phyloP scores from a whole-genome alignment of 129 eudicot species.

The Erigeron canadensis region DNA sequence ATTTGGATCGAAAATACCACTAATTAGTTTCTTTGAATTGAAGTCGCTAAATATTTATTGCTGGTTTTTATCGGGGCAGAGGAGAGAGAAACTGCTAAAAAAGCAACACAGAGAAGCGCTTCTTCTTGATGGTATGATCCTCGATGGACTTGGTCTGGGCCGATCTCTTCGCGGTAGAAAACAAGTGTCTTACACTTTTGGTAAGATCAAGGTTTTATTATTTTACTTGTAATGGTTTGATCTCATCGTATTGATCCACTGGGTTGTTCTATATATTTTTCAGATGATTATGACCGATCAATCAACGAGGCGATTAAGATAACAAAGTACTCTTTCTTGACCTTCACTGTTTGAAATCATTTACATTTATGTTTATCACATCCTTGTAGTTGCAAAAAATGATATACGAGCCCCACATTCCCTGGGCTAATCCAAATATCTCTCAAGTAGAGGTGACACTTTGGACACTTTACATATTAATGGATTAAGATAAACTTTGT shows the following conservation, averaged over 20 bases:
- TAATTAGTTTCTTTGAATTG: background rate
- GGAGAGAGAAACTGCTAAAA: constrained; percentile 79
- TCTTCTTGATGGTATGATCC: constrained; percentile 73
- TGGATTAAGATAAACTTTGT: no score
- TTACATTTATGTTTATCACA: background rate
- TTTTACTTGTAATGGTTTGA: constrained; percentile 3
- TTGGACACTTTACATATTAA: background rate
- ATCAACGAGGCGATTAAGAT: constrained; percentile 88
- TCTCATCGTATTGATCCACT: constrained; percentile 5
- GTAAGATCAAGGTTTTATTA: constrained; percentile 42
- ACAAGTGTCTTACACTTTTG: constrained; percentile 95
- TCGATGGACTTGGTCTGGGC: constrained; percentile 76
- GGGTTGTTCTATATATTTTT: background rate
- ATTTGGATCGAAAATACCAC: background rate
- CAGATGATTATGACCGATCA: constrained; percentile 96
- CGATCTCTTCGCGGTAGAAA: constrained; percentile 98
- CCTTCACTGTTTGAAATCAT: constrained; percentile 11
- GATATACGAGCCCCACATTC: no score
- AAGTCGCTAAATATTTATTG: background rate
- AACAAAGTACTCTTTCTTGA: constrained; percentile 64
- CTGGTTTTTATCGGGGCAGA: constrained; percentile 43
- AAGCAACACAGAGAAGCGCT: constrained; percentile 95
- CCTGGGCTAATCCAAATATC: no score
- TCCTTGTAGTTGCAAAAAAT: background rate
- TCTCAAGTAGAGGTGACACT: no score